Evolutionary conservation across 2,329 filamentous ascomycete genomes (phyloP).

Genomic region (Helminthosporium solani): DNA sequence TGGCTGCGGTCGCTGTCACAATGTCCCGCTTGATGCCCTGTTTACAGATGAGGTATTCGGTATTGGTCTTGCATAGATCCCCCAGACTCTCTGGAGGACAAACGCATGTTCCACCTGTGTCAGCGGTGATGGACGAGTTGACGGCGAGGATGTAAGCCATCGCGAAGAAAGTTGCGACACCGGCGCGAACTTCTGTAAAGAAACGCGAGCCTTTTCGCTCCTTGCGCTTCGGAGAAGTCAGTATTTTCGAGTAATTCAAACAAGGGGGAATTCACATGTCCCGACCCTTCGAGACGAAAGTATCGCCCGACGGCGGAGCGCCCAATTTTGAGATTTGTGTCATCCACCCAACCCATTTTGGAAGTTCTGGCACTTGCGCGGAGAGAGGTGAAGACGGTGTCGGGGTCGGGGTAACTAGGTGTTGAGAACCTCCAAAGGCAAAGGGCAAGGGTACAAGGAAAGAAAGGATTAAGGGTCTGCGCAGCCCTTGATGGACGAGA

Average conservation of each 20-base stretch:
- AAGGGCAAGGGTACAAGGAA: not conserved
- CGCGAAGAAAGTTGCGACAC: slow-evolving; percentile 66
- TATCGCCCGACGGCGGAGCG: slow-evolving; percentile 40
- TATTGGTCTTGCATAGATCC: slow-evolving; percentile 57
- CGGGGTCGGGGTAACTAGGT: not conserved
- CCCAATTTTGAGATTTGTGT: slow-evolving; percentile 36
- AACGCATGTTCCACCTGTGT: slow-evolving; percentile 73
- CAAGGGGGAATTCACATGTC: slow-evolving; percentile 64
- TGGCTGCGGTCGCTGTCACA: slow-evolving; percentile 82
- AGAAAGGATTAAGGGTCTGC: slow-evolving; percentile 13
- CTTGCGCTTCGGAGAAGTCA: slow-evolving; percentile 53
- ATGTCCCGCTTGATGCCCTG: slow-evolving; percentile 70
- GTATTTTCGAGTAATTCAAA: slow-evolving; percentile 5
- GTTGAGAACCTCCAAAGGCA: not conserved
- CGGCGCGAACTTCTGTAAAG: slow-evolving; percentile 80
- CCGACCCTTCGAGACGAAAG: slow-evolving; percentile 79
- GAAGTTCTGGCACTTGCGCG: not conserved
- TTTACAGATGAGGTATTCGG: slow-evolving; percentile 64
- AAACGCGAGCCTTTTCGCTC: slow-evolving; percentile 76
- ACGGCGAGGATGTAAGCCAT: slow-evolving; percentile 63
- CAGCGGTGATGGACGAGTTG: slow-evolving; percentile 67
- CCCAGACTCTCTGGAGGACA: slow-evolving; percentile 54
- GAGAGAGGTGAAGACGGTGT: not conserved
- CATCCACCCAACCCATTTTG: slow-evolving; percentile 36
- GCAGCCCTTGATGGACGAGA: slow-evolving; percentile 2